These are phyloP conservation scores for rapeseed (Brassica napus) DNA, from an alignment of 345 rosid genomes.

Conservation along the genomic window Da-Ae NC_063446.1:52319501-52320000, in stretches of 20 bases:
- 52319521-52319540: slow-evolving; percentile 45
- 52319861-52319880: slow-evolving; percentile 24
- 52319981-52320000: too few species aligned
- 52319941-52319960: too few species aligned
- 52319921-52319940: too few species aligned
- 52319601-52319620: slow-evolving; percentile 16
- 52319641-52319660: slow-evolving; percentile 46
- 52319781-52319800: slow-evolving; percentile 50
- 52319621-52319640: background rate
- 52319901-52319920: too few species aligned
- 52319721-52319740: slow-evolving; percentile 1
- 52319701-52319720: slow-evolving; percentile 48
- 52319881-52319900: too few species aligned
- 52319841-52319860: slow-evolving; percentile 46
- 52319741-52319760: slow-evolving; percentile 36
- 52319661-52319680: slow-evolving; percentile 43
- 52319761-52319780: slow-evolving; percentile 52
- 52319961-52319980: too few species aligned
- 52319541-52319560: slow-evolving; percentile 32
- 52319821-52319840: slow-evolving; percentile 35
- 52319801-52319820: slow-evolving; percentile 32
- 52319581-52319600: slow-evolving; percentile 42
- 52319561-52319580: slow-evolving; percentile 40
- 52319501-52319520: slow-evolving; percentile 35
- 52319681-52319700: slow-evolving; percentile 48